A percentile compares a stretch with the other conserved stretches of the same genome.
These are phyloP conservation scores for Ocimum tenuiflorum DNA, from an alignment of 257 asterid genomes.

Conservation along the genomic window DNA sequence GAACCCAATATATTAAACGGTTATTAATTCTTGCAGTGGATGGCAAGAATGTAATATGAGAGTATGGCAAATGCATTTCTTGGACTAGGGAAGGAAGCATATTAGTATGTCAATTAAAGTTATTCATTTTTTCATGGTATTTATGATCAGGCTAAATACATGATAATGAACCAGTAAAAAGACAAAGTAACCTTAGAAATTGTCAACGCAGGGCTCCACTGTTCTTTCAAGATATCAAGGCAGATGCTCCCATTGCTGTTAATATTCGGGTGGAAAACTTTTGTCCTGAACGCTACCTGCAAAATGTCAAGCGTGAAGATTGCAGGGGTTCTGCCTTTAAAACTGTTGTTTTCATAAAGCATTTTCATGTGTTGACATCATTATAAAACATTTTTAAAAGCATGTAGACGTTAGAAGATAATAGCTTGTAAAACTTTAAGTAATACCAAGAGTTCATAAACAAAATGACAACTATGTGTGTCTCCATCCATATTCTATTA, in stretches of 20 bases:
- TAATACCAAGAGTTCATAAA: no score
- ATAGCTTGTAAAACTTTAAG: not conserved
- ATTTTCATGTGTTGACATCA: no score
- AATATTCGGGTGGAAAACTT: conserved; percentile 71
- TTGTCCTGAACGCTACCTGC: conserved; percentile 75
- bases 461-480: no score
- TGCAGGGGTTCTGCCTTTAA: not conserved
- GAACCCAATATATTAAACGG: not conserved
- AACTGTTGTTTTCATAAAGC: no score
- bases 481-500: no score
- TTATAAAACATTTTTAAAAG: no score
- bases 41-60: not conserved
- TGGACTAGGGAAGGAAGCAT: not conserved
- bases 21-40: not conserved
- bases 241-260: conserved; percentile 76
- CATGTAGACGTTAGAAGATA: no score
- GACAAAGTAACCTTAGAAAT: conserved; percentile 55
- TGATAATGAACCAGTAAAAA: not conserved
- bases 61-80: not conserved
- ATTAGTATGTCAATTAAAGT: not conserved
- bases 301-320: conserved; percentile 14
- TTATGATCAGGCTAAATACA: not conserved
- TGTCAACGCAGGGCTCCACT: conserved; percentile 83
- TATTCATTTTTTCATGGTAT: not conserved
- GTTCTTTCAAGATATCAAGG: conserved; percentile 77